phyloP scores from a whole-genome alignment of 2,329 filamentous ascomycete species.

The Orbilia quercus region DNA sequence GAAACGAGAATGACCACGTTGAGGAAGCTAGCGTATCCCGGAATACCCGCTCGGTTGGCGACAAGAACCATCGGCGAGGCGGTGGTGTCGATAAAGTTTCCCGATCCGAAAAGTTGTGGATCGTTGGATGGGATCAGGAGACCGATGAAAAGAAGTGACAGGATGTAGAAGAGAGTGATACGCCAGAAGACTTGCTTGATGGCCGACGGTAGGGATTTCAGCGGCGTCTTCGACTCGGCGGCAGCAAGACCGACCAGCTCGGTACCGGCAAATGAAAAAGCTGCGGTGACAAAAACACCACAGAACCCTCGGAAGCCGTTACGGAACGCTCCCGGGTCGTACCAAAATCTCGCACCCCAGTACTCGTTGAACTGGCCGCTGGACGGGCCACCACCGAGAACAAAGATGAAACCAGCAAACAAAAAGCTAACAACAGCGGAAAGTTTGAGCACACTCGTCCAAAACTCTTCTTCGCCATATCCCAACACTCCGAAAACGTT shows the following conservation, averaged over 20 bases:
- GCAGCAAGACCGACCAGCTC: slow-evolving; percentile 72
- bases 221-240: slow-evolving; percentile 70
- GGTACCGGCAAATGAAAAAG: slow-evolving; percentile 73
- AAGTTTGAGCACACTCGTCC: slow-evolving; percentile 71
- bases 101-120: slow-evolving; percentile 58
- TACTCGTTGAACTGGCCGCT: slow-evolving; percentile 41
- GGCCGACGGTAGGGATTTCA: slow-evolving; percentile 65
- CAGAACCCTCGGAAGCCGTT: slow-evolving; percentile 74
- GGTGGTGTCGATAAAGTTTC: slow-evolving; percentile 59
- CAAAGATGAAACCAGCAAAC: slow-evolving; percentile 71
- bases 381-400: slow-evolving; percentile 70
- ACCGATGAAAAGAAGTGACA: slow-evolving; percentile 65
- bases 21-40: slow-evolving; percentile 68
- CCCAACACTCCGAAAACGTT: slow-evolving; percentile 70
- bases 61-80: slow-evolving; percentile 67
- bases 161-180: slow-evolving; percentile 65
- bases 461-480: slow-evolving; percentile 71
- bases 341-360: slow-evolving; percentile 67
- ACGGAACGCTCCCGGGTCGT: slow-evolving; percentile 68
- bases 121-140: slow-evolving; percentile 63
- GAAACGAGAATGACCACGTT: slow-evolving; percentile 68
- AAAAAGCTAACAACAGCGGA: slow-evolving; percentile 72
- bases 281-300: slow-evolving; percentile 73
- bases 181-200: slow-evolving; percentile 67
- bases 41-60: slow-evolving; percentile 67